Base-by-base conservation (phyloP, 2,329 filamentous ascomycete species). In the Meredithiella fracta region DNA sequence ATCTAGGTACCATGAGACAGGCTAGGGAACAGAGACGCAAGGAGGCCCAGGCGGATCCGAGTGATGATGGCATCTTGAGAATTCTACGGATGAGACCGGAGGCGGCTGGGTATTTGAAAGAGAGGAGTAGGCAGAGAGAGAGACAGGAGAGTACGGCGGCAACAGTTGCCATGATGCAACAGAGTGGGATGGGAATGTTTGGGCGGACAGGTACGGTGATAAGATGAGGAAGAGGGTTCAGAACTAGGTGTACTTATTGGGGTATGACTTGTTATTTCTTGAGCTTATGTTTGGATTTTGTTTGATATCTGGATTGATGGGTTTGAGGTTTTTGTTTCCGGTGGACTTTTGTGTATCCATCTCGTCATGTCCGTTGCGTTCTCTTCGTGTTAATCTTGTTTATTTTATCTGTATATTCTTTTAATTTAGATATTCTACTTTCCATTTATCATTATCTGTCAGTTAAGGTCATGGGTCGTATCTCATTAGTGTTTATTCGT, bases 1-100 rank as follows among this genome's bases (percentile, higher is more conserved):
- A 97, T 66, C 71, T 98, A 55, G 92, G 92, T 49, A 97, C 92
- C 6, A 97, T 98, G 89, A 84, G 82, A 63, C 87, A 91, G 65
- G 89, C 86, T 42, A 97, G 97, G 69, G 89, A 95, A 67, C 91
- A 95, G 69, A 96, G 94, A 72, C 78, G 92, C 60, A 89, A 90
- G 63, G 91, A 97, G 67, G 88, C 89, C 1, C 92, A 98, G 66
- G 91, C 92, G 1, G 92, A 97, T 66, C 91, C 92, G 1, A 95
- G 85, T 66, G 92, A 98, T 67, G 92, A 98, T 66, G 97, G 97
- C 86, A 97, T 98, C 62, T 69, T 98, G 63, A 78, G 92, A 20
- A 98, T 98, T 61, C 69, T 98, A 61, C 78, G 92, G 53, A 98
- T 98, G 92, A 76, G 92, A 55, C 88, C 89, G 1, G 92, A 97